Evolutionary conservation across 345 rosid species (phyloP).

Genomic region (Tarenaya hassleriana): DNA sequence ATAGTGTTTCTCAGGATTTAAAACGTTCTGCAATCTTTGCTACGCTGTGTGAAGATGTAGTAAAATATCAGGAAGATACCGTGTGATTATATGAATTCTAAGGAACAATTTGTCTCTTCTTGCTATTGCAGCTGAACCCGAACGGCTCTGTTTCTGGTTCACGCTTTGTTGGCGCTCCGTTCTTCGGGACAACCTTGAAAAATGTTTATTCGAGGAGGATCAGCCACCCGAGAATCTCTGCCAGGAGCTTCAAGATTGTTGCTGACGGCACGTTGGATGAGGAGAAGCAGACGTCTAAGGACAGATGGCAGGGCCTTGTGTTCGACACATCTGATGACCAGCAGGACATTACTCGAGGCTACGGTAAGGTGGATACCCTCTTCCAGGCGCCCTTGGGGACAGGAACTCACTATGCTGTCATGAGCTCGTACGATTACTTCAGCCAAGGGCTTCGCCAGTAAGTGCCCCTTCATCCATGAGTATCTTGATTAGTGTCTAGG

Average conservation of each 20-base stretch:
- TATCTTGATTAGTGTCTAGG: not conserved
- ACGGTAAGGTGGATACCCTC: slow-evolving; percentile 83
- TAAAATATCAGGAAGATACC: no score
- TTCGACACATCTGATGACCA: slow-evolving; percentile 79
- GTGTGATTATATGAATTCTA: no score
- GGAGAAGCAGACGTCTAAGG: slow-evolving; percentile 52
- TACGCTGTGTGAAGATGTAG: no score
- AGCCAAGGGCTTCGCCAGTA: slow-evolving; percentile 73
- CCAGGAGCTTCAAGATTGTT: slow-evolving; percentile 47
- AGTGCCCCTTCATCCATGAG: slow-evolving; percentile 24
- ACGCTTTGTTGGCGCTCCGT: no score
- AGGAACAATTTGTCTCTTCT: no score
- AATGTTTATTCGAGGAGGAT: slow-evolving; percentile 15
- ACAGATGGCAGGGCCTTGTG: slow-evolving; percentile 74
- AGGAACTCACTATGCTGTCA: slow-evolving; percentile 80
- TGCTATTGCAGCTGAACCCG: no score
- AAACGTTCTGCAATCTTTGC: no score
- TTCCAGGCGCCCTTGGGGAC: slow-evolving; percentile 78
- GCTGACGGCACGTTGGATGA: slow-evolving; percentile 46
- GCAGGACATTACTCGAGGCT: slow-evolving; percentile 91
- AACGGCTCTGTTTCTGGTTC: no score
- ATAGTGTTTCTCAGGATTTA: no score
- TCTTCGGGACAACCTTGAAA: not conserved
- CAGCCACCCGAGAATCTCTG: slow-evolving; percentile 24
- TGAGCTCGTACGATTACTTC: slow-evolving; percentile 79